Base-by-base conservation (phyloP, 176 grass and related monocot genomes). In the Triticum urartu region DNA sequence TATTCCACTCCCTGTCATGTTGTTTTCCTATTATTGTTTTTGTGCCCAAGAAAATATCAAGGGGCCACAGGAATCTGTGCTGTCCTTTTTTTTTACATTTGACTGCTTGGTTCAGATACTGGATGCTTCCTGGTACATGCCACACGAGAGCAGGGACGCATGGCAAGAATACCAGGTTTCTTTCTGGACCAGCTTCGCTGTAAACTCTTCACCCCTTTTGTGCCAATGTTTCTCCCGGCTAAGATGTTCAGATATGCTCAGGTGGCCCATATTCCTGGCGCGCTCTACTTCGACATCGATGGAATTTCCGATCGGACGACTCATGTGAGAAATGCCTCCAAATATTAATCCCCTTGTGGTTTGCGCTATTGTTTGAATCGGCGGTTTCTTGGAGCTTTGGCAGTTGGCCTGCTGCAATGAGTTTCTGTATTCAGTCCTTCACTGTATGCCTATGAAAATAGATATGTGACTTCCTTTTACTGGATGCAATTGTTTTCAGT, bases 101-200 rank as follows among this genome's bases (percentile, higher is more conserved):
- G 7, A 68, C 70, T 24, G 7, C 69, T 67, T 5, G 39, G 69
- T 88, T 87, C 78, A 98, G 97, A 79, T 98, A 40, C 77, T 98
- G 87, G 97, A 96, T 91, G 94, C 94, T 86, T 98, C 97, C 21
- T 96, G 94, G 97, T 92, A 98, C 86, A 92, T 98, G 97, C 92
- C 94, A 68, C 72, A 78, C n/a, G 97, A 95, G 88, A 90, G 91
- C 18, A 90, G 82, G 84, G 85, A 95, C 73, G 84, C 97, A 73
- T 85, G 90, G 90, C 79, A 90, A 94, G 92, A 94, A 78, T 96
- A 96, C 65, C 91, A 96, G 97, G 97, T 98, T 75, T 59, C 18
- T 21, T 59, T 70, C 22, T 63, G 22, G 15, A 88, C 68, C 45
- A 50, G 13, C 22, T 84, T 22, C 13, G 5, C 17, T 58, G 11